Evolutionary conservation across 1,284 basidiomycete genomes (phyloP).

Genomic region (Athelia psychrophila): DNA sequence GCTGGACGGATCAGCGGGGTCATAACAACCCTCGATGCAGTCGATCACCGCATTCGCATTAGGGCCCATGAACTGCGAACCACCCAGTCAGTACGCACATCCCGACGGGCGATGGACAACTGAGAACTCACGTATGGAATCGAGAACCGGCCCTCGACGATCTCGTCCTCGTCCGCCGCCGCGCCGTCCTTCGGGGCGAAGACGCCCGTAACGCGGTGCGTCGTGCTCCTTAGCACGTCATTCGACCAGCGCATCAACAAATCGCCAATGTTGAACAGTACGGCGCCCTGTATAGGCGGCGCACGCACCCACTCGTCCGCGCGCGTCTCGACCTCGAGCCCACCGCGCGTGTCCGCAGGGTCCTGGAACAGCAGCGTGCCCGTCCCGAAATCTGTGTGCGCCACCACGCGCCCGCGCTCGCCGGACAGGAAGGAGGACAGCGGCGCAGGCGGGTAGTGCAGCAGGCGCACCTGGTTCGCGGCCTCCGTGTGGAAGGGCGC

Average conservation of each 20-base stretch:
- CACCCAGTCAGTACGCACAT: background rate
- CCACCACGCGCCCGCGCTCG: slow-evolving; percentile 27
- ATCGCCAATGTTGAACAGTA: slow-evolving; percentile 18
- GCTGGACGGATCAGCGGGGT: slow-evolving; percentile 7
- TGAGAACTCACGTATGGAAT: slow-evolving; percentile 15
- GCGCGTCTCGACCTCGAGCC: slow-evolving; percentile 32
- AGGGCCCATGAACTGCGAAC: slow-evolving; percentile 11
- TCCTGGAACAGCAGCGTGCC: slow-evolving; percentile 39
- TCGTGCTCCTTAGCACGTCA: slow-evolving; percentile 14
- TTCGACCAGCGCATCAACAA: slow-evolving; percentile 20
- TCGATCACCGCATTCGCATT: slow-evolving; percentile 11
- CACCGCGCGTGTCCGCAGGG: slow-evolving; percentile 20
- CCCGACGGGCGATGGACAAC: background rate
- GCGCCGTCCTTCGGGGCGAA: slow-evolving; percentile 2
- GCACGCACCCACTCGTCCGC: slow-evolving; percentile 10
- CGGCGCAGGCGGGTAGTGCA: slow-evolving; percentile 29
- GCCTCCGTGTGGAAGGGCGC: slow-evolving; percentile 22
- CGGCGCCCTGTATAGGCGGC: slow-evolving; percentile 12
- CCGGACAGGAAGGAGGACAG: slow-evolving; percentile 19
- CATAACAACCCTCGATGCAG: slow-evolving; percentile 15
- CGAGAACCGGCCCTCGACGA: slow-evolving; percentile 12
- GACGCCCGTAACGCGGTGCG: slow-evolving; percentile 11
- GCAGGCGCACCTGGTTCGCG: slow-evolving; percentile 33
- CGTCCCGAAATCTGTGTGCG: slow-evolving; percentile 29
- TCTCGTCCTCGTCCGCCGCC: no score